Percentiles rank a stretch among this genome's conserved stretches.
Conservation (phyloP, 306 rosid species). For the Delonix regia region DNA sequence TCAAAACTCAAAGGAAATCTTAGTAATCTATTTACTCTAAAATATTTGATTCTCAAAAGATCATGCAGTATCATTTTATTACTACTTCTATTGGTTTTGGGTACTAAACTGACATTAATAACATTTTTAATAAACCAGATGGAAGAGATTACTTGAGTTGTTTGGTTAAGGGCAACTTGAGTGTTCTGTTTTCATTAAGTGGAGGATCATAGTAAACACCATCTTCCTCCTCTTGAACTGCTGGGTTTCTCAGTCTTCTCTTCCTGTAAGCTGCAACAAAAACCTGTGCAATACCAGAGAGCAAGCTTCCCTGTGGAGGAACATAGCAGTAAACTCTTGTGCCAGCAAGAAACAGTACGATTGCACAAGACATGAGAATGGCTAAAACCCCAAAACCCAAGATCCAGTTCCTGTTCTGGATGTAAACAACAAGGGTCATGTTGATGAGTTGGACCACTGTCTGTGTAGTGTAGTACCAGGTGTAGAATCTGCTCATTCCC, state of each 20-base stretch:
- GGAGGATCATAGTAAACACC: conserved; percentile 46
- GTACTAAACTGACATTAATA: no score
- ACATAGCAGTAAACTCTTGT: conserved; percentile 24
- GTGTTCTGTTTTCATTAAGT: conserved; percentile 14
- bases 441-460: conserved; percentile 26
- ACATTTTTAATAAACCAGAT: no score
- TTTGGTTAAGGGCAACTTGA: conserved; percentile 48
- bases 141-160: conserved; percentile 27
- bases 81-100: no score
- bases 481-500: conserved; percentile 45
- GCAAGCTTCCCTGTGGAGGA: conserved; percentile 44
- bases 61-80: no score
- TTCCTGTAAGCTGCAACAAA: conserved; percentile 53
- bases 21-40: no score
- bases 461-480: conserved; percentile 50
- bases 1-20: no score
- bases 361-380: conserved; percentile 26
- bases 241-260: conserved; percentile 33
- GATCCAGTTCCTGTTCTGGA: conserved; percentile 55
- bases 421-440: conserved; percentile 38
- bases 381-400: conserved; percentile 52
- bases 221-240: background rate
- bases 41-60: no score
- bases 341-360: conserved; percentile 43
- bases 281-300: conserved; percentile 46